Base-by-base conservation (phyloP, 2,329 filamentous ascomycete genomes). In the Pseudogymnoascus sp. region DNA sequence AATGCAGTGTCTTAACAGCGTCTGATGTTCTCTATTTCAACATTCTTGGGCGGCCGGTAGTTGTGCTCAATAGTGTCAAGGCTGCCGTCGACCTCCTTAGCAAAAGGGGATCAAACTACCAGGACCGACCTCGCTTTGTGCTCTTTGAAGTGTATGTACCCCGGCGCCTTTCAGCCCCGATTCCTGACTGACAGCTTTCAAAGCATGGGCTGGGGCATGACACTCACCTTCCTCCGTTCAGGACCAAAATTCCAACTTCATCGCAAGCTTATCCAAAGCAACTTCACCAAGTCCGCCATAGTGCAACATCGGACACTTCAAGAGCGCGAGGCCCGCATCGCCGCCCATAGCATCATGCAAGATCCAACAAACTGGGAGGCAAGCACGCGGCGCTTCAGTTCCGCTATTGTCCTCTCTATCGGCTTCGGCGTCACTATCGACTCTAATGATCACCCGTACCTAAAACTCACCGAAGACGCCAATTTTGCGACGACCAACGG, bases 151-250 rank as follows among this genome's bases (percentile, higher is more conserved):
- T 64, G 62, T 64, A 26, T 6, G 50, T 57, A 64, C 13, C 19
- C 35, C 38, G 19, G 23, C 21, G 21, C 42, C 5, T 23, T 47
- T 47, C 21, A 47, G 7, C 1, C 11, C 42, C 42, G 5, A 47
- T 23, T 23, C 6, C 13, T 47, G 42, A 47, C 42, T 47, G 19
- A 47, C 42, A 47, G 42, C 17, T 28, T 19, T 13, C 15, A 35
- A 33, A 66, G 65, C 15, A 68, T 69, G 66, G 78, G 78, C 21
- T 82, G 79, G 79, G 71, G 74, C 19, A 75, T 76, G 42, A 80
- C 79, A 0, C 70, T 81, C 28, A 79, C 78, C 9, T 81, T 80
- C 64, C 69, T 80, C 1, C 73, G 70, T 63, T 78, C 75, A 73
- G 77, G 77, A 0, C 70, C 75, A n/a, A 69, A 69, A 31, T 80